Base-by-base conservation (phyloP, 805 yeast genomes). In the Starmerella cellae region DNA sequence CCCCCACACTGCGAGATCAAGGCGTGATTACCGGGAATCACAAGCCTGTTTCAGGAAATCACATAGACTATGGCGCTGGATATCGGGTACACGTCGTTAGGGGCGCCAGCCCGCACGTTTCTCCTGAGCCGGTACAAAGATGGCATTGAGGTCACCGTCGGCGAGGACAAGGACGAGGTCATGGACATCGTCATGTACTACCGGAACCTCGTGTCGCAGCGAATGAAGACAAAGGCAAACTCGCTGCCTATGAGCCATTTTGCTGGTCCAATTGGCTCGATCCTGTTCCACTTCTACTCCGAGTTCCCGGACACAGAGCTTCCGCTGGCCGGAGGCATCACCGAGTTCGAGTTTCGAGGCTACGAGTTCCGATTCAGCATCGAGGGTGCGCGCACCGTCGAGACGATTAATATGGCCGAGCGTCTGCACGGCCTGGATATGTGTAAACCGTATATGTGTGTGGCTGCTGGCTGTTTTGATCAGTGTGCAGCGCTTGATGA, bases 401-500 rank as follows among this genome's bases (percentile, higher is more conserved):
- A 37, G 16, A 43, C 52, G 8, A 24, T 48, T 28, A 38, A 41
- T 23, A 21, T 40, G 14, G 52, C 52, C 13, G 43, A 37, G 29
- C 35, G 35, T 11, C 39, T 39, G 22, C 52, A 48, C 35, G 19
- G 33, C 18, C 14, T 39, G 19, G 27, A 23, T 14, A 19, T 40
- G 21, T 48, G 52, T 34, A 43, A 41, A 39, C 46, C 45, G 11
- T 34, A 23, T 18, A 14, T 47, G 35, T 48, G 52, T 30, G 32
- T 39, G 17, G 39, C 33, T 13, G 47, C 43, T 17, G 10, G 26
- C 18, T 48, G 52, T 39, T 17, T 5, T n/a, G 43, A 48, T 39
- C 47, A 48, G 40, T 34, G 43, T 29, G 44, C 40, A 16, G 52
- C 52, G 11, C 30, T 48, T 3, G 52, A 48, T 31, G 52, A 46